phyloP scores from a whole-genome alignment of 2,329 filamentous ascomycete genomes.

The Aspergillus brunneoviolaceus region DNA sequence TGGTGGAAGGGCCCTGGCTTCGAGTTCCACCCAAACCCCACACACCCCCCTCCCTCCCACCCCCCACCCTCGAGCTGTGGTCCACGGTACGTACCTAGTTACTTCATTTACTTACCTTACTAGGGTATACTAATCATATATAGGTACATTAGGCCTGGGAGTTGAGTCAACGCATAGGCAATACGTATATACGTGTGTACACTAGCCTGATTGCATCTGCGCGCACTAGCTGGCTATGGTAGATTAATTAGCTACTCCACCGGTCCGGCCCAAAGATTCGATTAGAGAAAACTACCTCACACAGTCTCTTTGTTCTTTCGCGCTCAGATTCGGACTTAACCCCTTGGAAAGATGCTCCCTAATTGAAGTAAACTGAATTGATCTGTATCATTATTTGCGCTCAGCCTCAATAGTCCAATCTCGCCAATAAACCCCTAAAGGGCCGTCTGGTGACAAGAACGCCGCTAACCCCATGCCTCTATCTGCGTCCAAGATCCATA shows the following conservation, averaged over 20 bases:
- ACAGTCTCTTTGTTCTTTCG: background rate
- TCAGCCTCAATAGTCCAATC: background rate
- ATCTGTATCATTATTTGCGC: background rate
- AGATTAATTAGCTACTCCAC: background rate
- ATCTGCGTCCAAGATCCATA: background rate
- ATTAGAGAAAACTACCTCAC: background rate
- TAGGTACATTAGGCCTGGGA: too few relatives aligned
- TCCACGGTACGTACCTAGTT: background rate
- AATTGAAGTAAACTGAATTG: background rate
- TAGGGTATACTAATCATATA: background rate
- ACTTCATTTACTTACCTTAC: background rate
- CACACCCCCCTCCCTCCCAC: too few relatives aligned
- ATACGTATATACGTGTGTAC: too few relatives aligned
- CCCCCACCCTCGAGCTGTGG: too few relatives aligned
- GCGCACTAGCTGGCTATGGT: background rate
- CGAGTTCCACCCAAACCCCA: too few relatives aligned
- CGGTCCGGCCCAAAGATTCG: background rate
- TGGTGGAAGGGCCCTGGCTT: background rate
- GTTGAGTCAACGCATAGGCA: too few relatives aligned
- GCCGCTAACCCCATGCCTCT: conserved; percentile 13
- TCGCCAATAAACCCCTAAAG: background rate
- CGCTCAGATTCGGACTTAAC: background rate
- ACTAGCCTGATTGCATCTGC: too few relatives aligned
- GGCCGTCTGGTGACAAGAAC: background rate
- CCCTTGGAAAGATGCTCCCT: background rate